Conservation (phyloP, 345 rosid species). For the Cardamine chenopodiifolia region DNA sequence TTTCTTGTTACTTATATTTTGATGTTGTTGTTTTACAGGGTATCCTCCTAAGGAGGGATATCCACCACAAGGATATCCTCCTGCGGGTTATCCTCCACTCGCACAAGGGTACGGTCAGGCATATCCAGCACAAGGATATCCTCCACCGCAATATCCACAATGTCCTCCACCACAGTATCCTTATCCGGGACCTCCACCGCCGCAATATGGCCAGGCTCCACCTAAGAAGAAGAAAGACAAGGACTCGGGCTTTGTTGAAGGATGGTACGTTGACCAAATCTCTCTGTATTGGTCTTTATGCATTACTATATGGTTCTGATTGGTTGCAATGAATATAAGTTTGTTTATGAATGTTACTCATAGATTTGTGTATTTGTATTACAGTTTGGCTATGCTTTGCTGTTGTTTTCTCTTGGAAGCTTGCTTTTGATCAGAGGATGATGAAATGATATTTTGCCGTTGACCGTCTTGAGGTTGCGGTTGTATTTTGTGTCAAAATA, state of each 20-base stretch:
- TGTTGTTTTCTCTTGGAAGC: conserved; percentile 72
- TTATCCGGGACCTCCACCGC: conserved; percentile 48
- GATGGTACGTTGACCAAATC: conserved; percentile 52
- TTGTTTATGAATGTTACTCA: background rate
- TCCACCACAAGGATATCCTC: conserved; percentile 59
- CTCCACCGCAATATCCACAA: conserved; percentile 59
- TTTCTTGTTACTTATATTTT: background rate
- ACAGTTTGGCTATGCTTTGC: conserved; percentile 68
- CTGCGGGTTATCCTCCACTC: conserved; percentile 41
- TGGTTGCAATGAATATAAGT: conserved; percentile 1
- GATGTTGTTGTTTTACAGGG: conserved; percentile 14
- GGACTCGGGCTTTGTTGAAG: conserved; percentile 54
- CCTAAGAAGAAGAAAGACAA: conserved; percentile 38
- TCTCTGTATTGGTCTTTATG: background rate
- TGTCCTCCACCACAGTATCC: conserved; percentile 46
- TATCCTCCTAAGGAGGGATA: conserved; percentile 46
- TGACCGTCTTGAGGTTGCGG: conserved; percentile 19
- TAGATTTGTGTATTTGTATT: conserved; percentile 15
- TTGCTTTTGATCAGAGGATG: conserved; percentile 50
- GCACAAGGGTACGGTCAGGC: conserved; percentile 44
- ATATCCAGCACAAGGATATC: conserved; percentile 52
- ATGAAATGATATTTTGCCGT: conserved; percentile 19
- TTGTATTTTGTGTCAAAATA: background rate
- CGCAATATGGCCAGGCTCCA: conserved; percentile 30
- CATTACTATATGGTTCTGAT: background rate